A percentile compares a stretch with the other conserved stretches of the same genome.
Conservation (phyloP, 1,284 basidiomycete genomes). For the Ustilago curta region DNA sequence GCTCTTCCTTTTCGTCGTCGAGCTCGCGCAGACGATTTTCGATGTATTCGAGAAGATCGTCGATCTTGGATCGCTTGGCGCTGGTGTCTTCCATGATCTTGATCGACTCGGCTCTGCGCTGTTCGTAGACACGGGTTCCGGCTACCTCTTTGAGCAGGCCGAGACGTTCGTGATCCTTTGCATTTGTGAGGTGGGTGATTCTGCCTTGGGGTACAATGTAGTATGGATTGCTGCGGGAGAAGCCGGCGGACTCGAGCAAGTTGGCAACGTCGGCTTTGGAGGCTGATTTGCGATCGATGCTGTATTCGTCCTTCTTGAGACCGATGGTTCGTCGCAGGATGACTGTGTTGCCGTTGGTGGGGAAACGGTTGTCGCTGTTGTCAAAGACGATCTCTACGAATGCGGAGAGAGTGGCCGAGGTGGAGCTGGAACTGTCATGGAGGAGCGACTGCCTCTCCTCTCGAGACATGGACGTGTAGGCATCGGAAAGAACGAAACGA, state of each 20-base stretch:
- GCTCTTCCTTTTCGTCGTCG: slow-evolving; percentile 96
- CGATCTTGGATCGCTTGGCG: slow-evolving; percentile 89
- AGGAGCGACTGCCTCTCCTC: slow-evolving; percentile 92
- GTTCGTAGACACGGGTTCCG: slow-evolving; percentile 97
- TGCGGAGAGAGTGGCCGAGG: slow-evolving; percentile 86
- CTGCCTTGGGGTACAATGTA: slow-evolving; percentile 99
- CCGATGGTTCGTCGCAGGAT: slow-evolving; percentile 80
- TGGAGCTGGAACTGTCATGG: slow-evolving; percentile 89
- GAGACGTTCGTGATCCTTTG: slow-evolving; percentile 93
- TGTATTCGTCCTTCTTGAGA: slow-evolving; percentile 98
- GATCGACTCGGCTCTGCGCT: slow-evolving; percentile 88
- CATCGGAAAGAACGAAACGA: slow-evolving; percentile 95
- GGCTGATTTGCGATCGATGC: slow-evolving; percentile 92
- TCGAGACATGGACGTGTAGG: slow-evolving; percentile 92
- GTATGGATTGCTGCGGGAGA: slow-evolving; percentile 96
- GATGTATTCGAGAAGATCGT: slow-evolving; percentile 88
- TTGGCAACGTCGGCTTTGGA: slow-evolving; percentile 95
- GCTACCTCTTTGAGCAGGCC: slow-evolving; percentile 96
- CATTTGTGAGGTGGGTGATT: slow-evolving; percentile 97
- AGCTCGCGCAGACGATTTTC: slow-evolving; percentile 89
- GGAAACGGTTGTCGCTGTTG: slow-evolving; percentile 80
- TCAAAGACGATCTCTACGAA: slow-evolving; percentile 77
- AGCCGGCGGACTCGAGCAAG: slow-evolving; percentile 77
- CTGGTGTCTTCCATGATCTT: slow-evolving; percentile 99
- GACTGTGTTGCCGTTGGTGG: slow-evolving; percentile 62